Conservation (phyloP, 2,329 filamentous ascomycete species). For the Neoascochyta sp. region DNA sequence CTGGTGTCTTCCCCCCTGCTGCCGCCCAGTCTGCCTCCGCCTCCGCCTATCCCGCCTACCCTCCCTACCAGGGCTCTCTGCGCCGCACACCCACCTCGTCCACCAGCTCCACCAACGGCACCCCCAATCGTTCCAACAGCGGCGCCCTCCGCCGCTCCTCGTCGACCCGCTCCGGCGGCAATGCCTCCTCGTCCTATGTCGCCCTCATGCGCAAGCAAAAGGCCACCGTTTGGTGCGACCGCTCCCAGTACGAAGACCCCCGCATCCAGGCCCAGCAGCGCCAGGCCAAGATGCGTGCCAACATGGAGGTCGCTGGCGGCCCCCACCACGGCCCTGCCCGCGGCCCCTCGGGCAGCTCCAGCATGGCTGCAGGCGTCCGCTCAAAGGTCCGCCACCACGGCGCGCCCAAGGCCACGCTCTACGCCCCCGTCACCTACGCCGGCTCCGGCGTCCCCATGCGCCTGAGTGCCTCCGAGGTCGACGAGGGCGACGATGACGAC, state of each 20-base stretch:
- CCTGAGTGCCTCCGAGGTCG: constrained; percentile 91
- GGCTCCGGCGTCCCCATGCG: constrained; percentile 85
- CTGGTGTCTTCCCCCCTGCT: constrained; percentile 30
- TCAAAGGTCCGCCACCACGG: constrained; percentile 88
- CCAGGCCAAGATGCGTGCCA: constrained; percentile 81
- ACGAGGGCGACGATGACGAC: constrained; percentile 79
- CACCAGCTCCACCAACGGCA: constrained; percentile 60
- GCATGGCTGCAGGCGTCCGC: constrained; percentile 54
- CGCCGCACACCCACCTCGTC: constrained; percentile 64
- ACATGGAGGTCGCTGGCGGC: constrained; percentile 73
- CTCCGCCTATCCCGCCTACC: constrained; percentile 34
- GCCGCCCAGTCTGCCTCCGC: constrained; percentile 20
- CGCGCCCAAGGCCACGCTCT: constrained; percentile 73
- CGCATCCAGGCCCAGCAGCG: constrained; percentile 76
- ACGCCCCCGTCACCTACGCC: constrained; percentile 69
- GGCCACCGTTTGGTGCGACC: constrained; percentile 97
- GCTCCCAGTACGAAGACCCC: constrained; percentile 87
- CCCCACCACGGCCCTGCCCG: constrained; percentile 35
- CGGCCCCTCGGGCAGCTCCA: constrained; percentile 39
- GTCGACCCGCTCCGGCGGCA: constrained; percentile 70
- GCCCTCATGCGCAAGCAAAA: constrained; percentile 96
- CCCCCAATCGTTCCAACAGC: constrained; percentile 48
- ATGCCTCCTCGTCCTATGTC: constrained; percentile 72
- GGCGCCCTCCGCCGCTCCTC: constrained; percentile 66
- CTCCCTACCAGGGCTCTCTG: constrained; percentile 34